Evolutionary conservation across 345 rosid species (phyloP).

Genomic region (Conringia planisiliqua): DNA sequence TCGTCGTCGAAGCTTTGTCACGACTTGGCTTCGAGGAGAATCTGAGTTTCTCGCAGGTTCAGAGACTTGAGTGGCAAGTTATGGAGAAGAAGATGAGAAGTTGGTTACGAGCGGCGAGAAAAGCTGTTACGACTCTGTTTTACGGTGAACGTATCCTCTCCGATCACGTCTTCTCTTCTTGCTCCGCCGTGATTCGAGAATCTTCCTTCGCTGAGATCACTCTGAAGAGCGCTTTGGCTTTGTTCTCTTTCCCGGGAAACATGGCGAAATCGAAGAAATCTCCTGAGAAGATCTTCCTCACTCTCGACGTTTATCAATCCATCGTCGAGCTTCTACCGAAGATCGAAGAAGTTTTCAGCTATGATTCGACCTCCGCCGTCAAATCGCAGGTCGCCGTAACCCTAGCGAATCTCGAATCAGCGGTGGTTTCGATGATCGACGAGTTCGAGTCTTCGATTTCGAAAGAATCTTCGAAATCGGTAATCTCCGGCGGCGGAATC

Average conservation of each 20-base stretch:
- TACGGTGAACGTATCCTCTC: conserved; percentile 56
- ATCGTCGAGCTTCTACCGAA: conserved; percentile 46
- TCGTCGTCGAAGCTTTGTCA: conserved; percentile 47
- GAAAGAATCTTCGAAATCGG: conserved; percentile 49
- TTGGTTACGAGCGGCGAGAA: conserved; percentile 43
- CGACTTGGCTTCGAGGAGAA: conserved; percentile 48
- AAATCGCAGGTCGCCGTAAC: conserved; percentile 40
- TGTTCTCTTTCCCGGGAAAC: conserved; percentile 58
- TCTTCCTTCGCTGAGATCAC: conserved; percentile 52
- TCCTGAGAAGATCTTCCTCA: conserved; percentile 68
- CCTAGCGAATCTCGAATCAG: conserved; percentile 45
- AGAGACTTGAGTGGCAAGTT: conserved; percentile 57
- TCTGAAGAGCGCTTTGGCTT: conserved; percentile 41
- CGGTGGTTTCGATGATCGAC: conserved; percentile 41
- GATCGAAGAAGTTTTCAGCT: conserved; percentile 50
- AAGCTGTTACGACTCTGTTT: conserved; percentile 49
- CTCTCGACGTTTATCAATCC: conserved; percentile 60
- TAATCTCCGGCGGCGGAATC: conserved; percentile 46
- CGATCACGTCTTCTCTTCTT: conserved; percentile 57
- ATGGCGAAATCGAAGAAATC: conserved; percentile 53
- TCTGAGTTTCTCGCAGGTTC: conserved; percentile 37
- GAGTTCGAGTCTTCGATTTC: conserved; percentile 61
- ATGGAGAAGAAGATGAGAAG: conserved; percentile 45
- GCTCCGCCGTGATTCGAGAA: conserved; percentile 38
- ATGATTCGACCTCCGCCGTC: conserved; percentile 43